phyloP scores from a whole-genome alignment of 768 basidiomycete genomes.

The Hirschioporus abietinus region DNA sequence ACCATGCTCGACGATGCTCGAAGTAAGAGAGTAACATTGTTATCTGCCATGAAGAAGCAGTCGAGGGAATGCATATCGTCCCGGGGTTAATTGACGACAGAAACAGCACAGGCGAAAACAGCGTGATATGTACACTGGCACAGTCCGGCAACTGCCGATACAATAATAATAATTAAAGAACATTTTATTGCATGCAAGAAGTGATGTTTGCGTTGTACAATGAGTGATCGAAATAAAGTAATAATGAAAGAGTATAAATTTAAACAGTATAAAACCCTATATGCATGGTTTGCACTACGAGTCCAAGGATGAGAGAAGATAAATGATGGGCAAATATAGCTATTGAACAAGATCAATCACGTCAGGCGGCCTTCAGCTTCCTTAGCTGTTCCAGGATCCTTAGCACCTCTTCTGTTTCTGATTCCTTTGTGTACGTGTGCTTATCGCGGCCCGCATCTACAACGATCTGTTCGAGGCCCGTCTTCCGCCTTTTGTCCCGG shows the following conservation, averaged over 20 bases:
- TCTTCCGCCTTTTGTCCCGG: neutral
- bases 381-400: neutral
- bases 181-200: neutral
- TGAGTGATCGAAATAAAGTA: neutral
- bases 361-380: neutral
- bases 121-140: neutral
- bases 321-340: neutral
- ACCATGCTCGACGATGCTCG: neutral
- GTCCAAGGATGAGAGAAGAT: neutral
- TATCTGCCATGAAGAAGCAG: neutral
- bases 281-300: neutral
- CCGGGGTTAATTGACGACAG: neutral
- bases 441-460: neutral
- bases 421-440: neutral
- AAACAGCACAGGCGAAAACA: neutral
- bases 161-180: neutral
- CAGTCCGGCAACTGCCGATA: neutral
- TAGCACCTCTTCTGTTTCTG: neutral
- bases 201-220: neutral
- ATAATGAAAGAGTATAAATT: neutral
- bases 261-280: neutral
- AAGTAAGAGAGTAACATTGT: neutral
- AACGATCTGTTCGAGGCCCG: neutral
- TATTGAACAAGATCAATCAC: neutral
- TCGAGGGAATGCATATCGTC: neutral